Base-by-base conservation (phyloP, 2,329 filamentous ascomycete species). In the Cercospora janseana region DNA sequence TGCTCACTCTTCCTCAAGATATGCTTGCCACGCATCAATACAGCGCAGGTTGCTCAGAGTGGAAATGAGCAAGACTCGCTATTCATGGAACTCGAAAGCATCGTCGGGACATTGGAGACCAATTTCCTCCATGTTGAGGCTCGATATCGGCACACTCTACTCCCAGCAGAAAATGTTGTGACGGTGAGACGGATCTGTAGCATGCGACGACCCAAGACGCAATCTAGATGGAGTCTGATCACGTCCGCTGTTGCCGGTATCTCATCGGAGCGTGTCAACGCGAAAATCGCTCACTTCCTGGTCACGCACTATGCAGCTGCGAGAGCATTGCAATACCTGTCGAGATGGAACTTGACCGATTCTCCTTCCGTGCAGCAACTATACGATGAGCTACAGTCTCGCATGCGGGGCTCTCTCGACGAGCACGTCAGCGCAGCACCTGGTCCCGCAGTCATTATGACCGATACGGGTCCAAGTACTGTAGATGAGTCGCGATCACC, bases 111-210 rank as follows among this genome's bases (percentile, higher is more conserved):
- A 1, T 53, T 66, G 6, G 56, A 65, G 50, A 62, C 59, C 12
- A 61, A 64, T 10, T 49, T 66, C 8, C 51, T 68, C 7, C 56
- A 65, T 29, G 56, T 67, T 6, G 62, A 69, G 47, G 68, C 63
- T 34, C 60, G 62, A 8, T 70, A 70, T 51, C 60, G 62, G 13
- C 66, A 70, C 43, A 63, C 65, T 1, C 50, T 67, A 6, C 52
- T 70, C 23, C 64, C 66, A 2, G 46, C 51, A 7, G 59, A 65
- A 46, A 67, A 63, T 32, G 59, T 62, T 6, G 50, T 69, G 9
- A 62, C 59, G 4, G 57, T 65, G 5, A 57, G 63, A 16, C 53
- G 61, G n/a, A 55, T 60, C 6, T 65, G 58, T 46, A 62, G 52
- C 20, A 54, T 70, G 34, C 55, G 51, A 37, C 60, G 67, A 27